Conservation (phyloP, 2,329 filamentous ascomycete species). For the Penicillium verrucosum region DNA sequence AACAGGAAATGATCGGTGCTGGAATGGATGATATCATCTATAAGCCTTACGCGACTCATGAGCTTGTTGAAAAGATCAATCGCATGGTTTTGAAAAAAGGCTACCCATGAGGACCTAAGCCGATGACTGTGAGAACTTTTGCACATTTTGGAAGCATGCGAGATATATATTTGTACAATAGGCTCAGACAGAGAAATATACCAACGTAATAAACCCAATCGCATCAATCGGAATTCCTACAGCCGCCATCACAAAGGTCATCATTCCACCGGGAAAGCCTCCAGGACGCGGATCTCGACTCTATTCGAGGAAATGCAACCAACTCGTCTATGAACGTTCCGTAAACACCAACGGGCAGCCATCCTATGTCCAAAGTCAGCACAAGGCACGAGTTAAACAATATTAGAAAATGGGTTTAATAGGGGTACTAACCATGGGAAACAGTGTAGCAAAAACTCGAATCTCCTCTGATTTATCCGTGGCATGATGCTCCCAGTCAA, state of each 20-base stretch:
- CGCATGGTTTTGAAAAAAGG: conserved; percentile 40
- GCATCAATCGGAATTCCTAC: too few relatives aligned
- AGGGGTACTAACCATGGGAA: conserved; percentile 45
- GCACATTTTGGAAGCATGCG: background rate
- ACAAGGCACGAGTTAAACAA: background rate
- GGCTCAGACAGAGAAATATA: background rate
- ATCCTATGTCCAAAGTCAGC: conserved; percentile 27
- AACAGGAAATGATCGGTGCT: conserved; percentile 65
- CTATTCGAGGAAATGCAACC: background rate
- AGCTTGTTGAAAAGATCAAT: conserved; percentile 65
- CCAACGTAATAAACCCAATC: background rate
- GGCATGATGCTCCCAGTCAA: conserved; percentile 52
- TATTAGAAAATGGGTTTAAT: background rate
- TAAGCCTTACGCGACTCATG: conserved; percentile 75
- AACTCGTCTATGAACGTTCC: conserved; percentile 20
- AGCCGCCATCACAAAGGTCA: background rate
- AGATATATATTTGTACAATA: background rate
- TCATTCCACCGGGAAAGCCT: background rate
- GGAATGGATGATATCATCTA: conserved; percentile 77
- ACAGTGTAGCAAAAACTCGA: conserved; percentile 49
- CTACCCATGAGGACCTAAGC: background rate
- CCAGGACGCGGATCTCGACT: background rate
- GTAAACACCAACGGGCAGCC: conserved; percentile 39
- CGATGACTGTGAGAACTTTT: background rate
- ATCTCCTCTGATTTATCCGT: conserved; percentile 52